Evolutionary conservation across 306 rosid species (phyloP).

Genomic region (Citrullus colocynthis): DNA sequence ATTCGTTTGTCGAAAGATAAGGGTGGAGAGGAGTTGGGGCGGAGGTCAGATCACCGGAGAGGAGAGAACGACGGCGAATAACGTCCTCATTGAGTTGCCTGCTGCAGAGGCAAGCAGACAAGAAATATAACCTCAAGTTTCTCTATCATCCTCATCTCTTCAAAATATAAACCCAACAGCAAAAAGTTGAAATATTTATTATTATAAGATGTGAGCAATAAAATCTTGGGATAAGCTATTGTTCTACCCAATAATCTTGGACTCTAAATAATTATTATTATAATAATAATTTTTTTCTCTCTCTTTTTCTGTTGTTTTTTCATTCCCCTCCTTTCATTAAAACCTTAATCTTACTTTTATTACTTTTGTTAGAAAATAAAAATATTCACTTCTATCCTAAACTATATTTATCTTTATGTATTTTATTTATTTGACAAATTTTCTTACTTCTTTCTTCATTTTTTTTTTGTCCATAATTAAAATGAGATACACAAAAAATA

Average conservation of each 20-base stretch:
- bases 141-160: slow-evolving; percentile 3
- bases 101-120: not conserved
- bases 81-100: not conserved
- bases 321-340: not conserved
- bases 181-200: not conserved
- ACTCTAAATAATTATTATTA: not conserved
- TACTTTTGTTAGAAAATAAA: not conserved
- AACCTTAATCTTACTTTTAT: not conserved
- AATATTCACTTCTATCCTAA: too few relatives aligned
- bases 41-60: not conserved
- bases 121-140: slow-evolving; percentile 6
- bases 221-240: not conserved
- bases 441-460: too few relatives aligned
- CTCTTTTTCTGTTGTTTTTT: not conserved
- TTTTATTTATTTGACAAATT: too few relatives aligned
- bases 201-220: not conserved
- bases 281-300: not conserved
- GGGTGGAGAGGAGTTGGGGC: not conserved
- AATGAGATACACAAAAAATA: too few relatives aligned
- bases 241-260: not conserved
- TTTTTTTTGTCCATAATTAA: too few relatives aligned
- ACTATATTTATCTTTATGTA: too few relatives aligned
- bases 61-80: not conserved
- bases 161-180: not conserved
- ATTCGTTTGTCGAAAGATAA: not conserved